A percentile compares a stretch with the other conserved stretches of the same genome.
phyloP scores from a whole-genome alignment of 345 rosid species.

The Triadica sebifera region DNA sequence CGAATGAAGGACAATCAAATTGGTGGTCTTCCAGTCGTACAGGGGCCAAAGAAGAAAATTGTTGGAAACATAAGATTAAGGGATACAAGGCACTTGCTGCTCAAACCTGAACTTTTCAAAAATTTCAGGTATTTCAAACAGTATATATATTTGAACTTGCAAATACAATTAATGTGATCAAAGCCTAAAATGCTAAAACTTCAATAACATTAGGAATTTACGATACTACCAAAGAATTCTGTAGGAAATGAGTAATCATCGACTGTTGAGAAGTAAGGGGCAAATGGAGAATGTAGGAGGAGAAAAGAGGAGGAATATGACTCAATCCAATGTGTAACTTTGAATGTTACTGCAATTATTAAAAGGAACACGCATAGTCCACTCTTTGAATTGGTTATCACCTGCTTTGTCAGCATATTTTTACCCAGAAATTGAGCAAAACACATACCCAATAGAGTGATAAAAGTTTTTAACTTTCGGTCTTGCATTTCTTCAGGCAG shows the following conservation, averaged over 20 bases:
- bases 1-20: slow-evolving; percentile 66
- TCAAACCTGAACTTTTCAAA: slow-evolving; percentile 71
- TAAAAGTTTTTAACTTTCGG: slow-evolving; percentile 1
- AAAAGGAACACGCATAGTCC: background rate
- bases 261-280: background rate
- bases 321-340: background rate
- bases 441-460: background rate
- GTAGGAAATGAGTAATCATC: background rate
- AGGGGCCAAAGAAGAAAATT: slow-evolving; percentile 43
- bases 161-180: background rate
- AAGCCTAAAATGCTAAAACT: background rate
- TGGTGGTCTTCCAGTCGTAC: slow-evolving; percentile 81
- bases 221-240: background rate
- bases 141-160: background rate
- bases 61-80: slow-evolving; percentile 51
- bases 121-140: slow-evolving; percentile 61
- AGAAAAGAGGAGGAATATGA: background rate
- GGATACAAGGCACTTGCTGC: slow-evolving; percentile 73
- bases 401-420: slow-evolving; percentile 1
- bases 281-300: background rate
- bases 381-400: background rate
- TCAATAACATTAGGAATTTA: background rate
- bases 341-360: background rate
- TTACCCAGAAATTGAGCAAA: background rate
- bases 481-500: slow-evolving; percentile 39